Evolutionary conservation across 768 basidiomycete genomes (phyloP).

Genomic region (Galerina marginata): DNA sequence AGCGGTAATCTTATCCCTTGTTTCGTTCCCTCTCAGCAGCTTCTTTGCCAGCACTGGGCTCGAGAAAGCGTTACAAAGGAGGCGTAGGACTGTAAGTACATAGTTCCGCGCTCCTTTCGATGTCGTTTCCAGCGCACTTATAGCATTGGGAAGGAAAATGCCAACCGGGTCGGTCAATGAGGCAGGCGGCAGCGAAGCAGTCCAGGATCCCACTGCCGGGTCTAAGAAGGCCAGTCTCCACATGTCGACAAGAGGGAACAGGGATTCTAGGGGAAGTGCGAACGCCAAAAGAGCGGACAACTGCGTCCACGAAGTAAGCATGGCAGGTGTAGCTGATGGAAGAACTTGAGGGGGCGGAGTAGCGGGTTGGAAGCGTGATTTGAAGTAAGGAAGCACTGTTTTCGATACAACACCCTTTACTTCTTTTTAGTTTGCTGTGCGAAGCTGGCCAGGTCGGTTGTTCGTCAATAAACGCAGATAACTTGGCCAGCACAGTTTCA

Average conservation of each 20-base stretch:
- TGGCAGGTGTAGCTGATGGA: slow-evolving; percentile 39
- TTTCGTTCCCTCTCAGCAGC: slow-evolving; percentile 34
- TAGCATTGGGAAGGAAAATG: slow-evolving; percentile 52
- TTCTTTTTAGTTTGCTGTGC: slow-evolving; percentile 34
- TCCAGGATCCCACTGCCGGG: slow-evolving; percentile 58
- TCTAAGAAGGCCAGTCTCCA: slow-evolving; percentile 83
- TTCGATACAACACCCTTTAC: slow-evolving; percentile 56
- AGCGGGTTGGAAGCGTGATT: slow-evolving; percentile 52
- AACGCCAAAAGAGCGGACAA: slow-evolving; percentile 47
- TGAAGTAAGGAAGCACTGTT: slow-evolving; percentile 67
- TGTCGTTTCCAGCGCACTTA: slow-evolving; percentile 33
- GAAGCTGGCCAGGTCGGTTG: slow-evolving; percentile 39
- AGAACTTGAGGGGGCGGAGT: slow-evolving; percentile 21
- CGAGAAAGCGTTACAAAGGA: slow-evolving; percentile 73
- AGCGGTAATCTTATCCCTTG: slow-evolving; percentile 46
- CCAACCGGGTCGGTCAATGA: slow-evolving; percentile 44
- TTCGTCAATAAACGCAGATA: slow-evolving; percentile 64
- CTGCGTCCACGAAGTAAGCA: slow-evolving; percentile 55
- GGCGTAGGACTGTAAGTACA: slow-evolving; percentile 66
- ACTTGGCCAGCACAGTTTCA: slow-evolving; percentile 65
- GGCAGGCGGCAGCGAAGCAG: slow-evolving; percentile 36
- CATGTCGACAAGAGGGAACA: slow-evolving; percentile 86
- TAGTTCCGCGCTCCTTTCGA: slow-evolving; percentile 55
- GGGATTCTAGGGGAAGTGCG: slow-evolving; percentile 54
- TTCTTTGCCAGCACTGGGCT: slow-evolving; percentile 48